These are phyloP conservation scores for Glarea lozoyensis DNA, from an alignment of 495 filamentous ascomycete species.

Conservation along the genomic window DNA sequence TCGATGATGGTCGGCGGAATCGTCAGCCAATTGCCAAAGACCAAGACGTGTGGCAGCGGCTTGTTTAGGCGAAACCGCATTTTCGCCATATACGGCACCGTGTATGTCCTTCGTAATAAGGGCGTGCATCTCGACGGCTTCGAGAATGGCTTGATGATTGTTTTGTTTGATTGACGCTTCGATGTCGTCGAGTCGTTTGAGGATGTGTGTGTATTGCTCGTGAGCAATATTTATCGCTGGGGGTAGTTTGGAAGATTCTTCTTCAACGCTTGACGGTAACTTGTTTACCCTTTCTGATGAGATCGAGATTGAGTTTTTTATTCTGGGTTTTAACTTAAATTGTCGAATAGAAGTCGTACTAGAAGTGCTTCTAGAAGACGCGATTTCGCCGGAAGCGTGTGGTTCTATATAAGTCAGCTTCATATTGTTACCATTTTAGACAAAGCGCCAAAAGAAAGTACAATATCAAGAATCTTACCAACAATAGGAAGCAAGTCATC, in stretches of 20 bases:
- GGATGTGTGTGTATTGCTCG: background rate
- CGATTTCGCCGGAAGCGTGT: no score
- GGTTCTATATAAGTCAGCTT: background rate
- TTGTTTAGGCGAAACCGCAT: background rate
- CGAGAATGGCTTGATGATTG: background rate
- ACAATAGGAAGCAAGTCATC: background rate
- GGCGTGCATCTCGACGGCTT: background rate
- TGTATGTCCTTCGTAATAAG: background rate
- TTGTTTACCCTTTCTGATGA: background rate
- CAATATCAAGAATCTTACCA: no score
- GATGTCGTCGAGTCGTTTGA: background rate
- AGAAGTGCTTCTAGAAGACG: no score
- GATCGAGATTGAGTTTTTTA: background rate
- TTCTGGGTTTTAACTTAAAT: background rate
- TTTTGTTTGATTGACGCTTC: background rate
- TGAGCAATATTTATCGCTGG: no score
- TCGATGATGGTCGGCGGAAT: background rate
- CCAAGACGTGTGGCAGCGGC: background rate
- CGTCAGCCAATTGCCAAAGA: background rate
- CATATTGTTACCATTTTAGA: background rate
- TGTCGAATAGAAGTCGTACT: no score
- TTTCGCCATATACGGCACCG: background rate
- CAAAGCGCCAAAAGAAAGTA: no score
- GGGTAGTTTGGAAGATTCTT: background rate
- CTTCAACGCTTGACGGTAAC: background rate